These are phyloP conservation scores for Astrephomene gubernaculifera DNA, from an alignment of 139 green algal genomes.

Conservation along the genomic window DNA sequence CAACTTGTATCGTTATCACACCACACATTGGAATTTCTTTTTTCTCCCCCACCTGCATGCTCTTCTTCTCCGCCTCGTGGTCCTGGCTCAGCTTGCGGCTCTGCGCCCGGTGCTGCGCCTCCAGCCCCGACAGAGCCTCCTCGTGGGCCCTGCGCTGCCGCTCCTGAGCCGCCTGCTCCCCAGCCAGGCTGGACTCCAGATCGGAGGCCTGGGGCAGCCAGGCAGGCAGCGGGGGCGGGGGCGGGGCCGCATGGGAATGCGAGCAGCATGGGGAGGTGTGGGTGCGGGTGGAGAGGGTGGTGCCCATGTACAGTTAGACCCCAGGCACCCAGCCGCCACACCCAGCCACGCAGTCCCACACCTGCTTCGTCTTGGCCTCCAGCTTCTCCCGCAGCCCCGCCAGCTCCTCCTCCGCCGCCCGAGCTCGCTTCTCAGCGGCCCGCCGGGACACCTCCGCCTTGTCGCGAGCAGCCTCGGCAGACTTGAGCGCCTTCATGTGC, in stretches of 20 bases:
- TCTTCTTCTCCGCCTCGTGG: slow-evolving; percentile 21
- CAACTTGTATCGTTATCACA: no score
- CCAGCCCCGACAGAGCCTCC: slow-evolving; percentile 23
- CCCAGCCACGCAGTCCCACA: neutral
- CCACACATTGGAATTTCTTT: no score
- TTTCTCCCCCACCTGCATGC: slow-evolving; percentile 11
- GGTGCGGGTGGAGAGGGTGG: no score
- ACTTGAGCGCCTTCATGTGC: slow-evolving; percentile 45
- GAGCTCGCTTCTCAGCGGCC: slow-evolving; percentile 28
- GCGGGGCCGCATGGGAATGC: neutral
- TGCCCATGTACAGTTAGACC: no score
- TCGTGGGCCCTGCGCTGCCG: slow-evolving; percentile 25
- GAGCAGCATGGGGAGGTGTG: neutral
- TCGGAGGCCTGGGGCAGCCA: neutral
- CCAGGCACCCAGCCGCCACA: no score
- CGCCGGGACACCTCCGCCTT: slow-evolving; percentile 27
- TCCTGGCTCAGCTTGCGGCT: slow-evolving; percentile 9
- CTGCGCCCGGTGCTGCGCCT: slow-evolving; percentile 7
- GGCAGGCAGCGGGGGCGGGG: no score
- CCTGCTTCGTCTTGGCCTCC: slow-evolving; percentile 35
- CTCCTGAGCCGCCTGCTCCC: neutral
- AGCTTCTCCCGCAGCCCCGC: slow-evolving; percentile 3
- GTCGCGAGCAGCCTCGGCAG: slow-evolving; percentile 43
- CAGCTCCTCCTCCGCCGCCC: slow-evolving; percentile 33
- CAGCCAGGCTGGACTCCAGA: slow-evolving; percentile 23